phyloP scores from a whole-genome alignment of 345 rosid genomes.

The Eucalyptus albens region DNA sequence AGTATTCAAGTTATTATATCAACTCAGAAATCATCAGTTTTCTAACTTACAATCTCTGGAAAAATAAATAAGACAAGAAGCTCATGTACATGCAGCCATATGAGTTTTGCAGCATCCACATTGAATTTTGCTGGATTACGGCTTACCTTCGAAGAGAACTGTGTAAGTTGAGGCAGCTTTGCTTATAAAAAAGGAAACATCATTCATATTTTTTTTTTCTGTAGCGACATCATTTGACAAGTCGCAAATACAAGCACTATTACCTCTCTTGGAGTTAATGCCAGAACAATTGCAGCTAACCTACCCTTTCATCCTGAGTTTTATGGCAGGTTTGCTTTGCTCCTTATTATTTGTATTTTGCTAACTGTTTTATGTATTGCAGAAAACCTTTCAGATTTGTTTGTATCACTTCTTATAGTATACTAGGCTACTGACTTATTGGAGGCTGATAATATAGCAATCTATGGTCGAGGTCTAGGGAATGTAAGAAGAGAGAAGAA shows the following conservation, averaged over 20 bases:
- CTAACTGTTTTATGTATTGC: not conserved
- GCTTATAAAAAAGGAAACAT: not conserved
- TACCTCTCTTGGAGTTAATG: slow-evolving; percentile 35
- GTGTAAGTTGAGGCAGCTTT: not conserved
- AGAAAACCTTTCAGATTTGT: not conserved
- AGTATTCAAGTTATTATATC: not conserved
- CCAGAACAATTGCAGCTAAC: slow-evolving; percentile 19
- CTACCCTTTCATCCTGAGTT: slow-evolving; percentile 16
- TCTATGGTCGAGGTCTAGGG: not conserved
- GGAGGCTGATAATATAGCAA: not conserved
- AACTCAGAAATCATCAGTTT: not conserved
- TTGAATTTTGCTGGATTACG: not conserved
- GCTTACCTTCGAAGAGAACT: not conserved
- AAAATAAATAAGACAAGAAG: not conserved
- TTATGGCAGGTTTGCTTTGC: slow-evolving; percentile 33
- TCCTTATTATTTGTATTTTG: not conserved
- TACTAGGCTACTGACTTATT: not conserved
- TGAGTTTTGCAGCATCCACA: not conserved
- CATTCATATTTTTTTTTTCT: not conserved
- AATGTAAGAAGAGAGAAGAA: not conserved
- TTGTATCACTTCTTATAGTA: not conserved
- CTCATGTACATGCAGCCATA: not conserved
- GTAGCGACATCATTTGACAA: slow-evolving; percentile 66
- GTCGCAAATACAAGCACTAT: slow-evolving; percentile 42
- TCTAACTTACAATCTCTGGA: not conserved